Evolutionary conservation across 768 basidiomycete species (phyloP).

Genomic region (Pulveroboletus sp.): DNA sequence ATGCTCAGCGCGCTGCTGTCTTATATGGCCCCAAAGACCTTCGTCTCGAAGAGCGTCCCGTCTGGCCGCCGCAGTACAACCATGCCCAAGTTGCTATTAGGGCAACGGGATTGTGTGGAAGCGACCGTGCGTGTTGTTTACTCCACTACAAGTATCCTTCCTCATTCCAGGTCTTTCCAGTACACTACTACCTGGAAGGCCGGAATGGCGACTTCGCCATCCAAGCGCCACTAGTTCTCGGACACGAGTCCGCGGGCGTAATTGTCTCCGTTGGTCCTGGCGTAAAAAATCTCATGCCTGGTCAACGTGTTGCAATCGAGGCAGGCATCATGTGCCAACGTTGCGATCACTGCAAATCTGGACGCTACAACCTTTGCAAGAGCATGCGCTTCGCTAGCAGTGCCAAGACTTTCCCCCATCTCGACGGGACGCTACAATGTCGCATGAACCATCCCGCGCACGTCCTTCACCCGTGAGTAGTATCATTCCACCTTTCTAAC

Average conservation of each 20-base stretch:
- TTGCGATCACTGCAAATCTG: slow-evolving; percentile 65
- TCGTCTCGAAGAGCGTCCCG: slow-evolving; percentile 66
- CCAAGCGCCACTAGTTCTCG: slow-evolving; percentile 82
- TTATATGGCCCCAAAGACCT: slow-evolving; percentile 83
- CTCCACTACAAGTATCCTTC: neutral
- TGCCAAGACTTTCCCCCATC: slow-evolving; percentile 89
- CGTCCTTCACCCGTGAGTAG: slow-evolving; percentile 80
- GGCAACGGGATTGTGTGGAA: slow-evolving; percentile 89
- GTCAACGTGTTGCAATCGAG: slow-evolving; percentile 91
- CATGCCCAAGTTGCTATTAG: slow-evolving; percentile 77
- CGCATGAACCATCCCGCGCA: slow-evolving; percentile 86
- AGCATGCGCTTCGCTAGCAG: slow-evolving; percentile 85
- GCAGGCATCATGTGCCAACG: slow-evolving; percentile 84
- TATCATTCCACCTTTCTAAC: neutral
- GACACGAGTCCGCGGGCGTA: slow-evolving; percentile 89
- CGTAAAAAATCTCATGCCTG: slow-evolving; percentile 58
- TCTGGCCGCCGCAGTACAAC: slow-evolving; percentile 66
- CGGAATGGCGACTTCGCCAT: slow-evolving; percentile 92
- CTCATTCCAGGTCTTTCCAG: slow-evolving; percentile 36
- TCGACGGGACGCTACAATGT: slow-evolving; percentile 87
- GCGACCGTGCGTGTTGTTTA: slow-evolving; percentile 53
- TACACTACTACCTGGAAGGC: slow-evolving; percentile 87
- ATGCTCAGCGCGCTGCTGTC: slow-evolving; percentile 67
- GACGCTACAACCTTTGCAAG: slow-evolving; percentile 92
- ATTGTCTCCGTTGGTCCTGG: slow-evolving; percentile 79